A percentile compares a stretch with the other conserved stretches of the same genome.
Evolutionary conservation across 176 grass and related monocot species (phyloP).

Genomic region (Carex cristatella): DNA sequence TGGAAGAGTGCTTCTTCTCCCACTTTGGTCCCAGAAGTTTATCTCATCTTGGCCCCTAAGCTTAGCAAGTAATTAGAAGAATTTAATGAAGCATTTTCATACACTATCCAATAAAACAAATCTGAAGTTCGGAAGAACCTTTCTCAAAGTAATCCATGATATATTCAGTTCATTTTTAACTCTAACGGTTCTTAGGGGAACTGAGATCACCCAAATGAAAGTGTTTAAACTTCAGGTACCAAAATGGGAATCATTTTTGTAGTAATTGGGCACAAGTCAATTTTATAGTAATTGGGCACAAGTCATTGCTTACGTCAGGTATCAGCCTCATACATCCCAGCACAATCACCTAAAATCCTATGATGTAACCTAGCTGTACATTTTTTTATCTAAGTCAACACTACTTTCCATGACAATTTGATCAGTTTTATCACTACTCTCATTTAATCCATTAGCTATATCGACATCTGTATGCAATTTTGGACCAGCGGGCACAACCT

Average conservation of each 20-base stretch:
- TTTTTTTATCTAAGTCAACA: background rate
- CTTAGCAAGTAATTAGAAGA: background rate
- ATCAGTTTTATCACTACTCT: background rate
- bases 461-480: background rate
- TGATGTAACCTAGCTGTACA: background rate
- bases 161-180: background rate
- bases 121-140: background rate
- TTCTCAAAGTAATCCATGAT: background rate
- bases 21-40: background rate
- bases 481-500: background rate
- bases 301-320: background rate
- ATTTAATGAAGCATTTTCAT: background rate
- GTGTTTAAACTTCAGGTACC: background rate
- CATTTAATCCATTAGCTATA: background rate
- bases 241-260: background rate
- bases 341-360: slow-evolving; percentile 3
- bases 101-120: background rate
- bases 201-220: background rate
- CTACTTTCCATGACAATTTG: background rate
- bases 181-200: background rate
- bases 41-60: background rate
- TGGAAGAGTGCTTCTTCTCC: background rate
- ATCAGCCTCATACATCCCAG: background rate
- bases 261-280: background rate
- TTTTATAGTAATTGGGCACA: background rate